Conservation (phyloP, 768 basidiomycete genomes). For the Mycena maculata region DNA sequence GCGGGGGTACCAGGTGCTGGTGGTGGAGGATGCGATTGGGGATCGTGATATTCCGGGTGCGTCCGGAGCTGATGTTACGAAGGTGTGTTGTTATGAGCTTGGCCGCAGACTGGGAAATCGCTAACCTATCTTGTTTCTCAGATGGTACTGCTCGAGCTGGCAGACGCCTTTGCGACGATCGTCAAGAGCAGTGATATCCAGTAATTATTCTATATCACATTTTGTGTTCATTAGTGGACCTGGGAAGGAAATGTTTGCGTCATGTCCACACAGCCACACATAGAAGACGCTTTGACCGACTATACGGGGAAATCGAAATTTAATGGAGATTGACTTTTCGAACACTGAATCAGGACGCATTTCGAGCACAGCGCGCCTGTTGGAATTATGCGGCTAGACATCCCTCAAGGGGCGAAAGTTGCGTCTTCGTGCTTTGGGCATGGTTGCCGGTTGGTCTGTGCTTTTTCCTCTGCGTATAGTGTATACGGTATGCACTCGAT, state of each 20-base stretch:
- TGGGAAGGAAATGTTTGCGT: not conserved
- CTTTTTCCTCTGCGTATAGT: no score
- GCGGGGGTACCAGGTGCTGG: slow-evolving; percentile 16
- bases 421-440: no score
- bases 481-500: no score
- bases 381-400: no score
- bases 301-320: not conserved
- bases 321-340: no score
- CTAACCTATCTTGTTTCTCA: not conserved
- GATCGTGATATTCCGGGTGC: slow-evolving; percentile 26
- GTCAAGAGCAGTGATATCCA: slow-evolving; percentile 16
- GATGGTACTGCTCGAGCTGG: slow-evolving; percentile 23
- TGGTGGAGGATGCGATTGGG: slow-evolving; percentile 19
- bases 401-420: no score
- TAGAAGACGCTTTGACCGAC: no score
- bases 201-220: not conserved
- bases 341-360: no score
- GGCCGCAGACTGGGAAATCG: no score
- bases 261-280: not conserved
- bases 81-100: not conserved
- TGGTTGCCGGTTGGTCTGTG: no score
- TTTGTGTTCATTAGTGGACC: not conserved
- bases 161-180: slow-evolving; percentile 15
- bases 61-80: slow-evolving; percentile 5
- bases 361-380: no score